Conservation (phyloP, 345 rosid species). For the Sapria himalayana region DNA sequence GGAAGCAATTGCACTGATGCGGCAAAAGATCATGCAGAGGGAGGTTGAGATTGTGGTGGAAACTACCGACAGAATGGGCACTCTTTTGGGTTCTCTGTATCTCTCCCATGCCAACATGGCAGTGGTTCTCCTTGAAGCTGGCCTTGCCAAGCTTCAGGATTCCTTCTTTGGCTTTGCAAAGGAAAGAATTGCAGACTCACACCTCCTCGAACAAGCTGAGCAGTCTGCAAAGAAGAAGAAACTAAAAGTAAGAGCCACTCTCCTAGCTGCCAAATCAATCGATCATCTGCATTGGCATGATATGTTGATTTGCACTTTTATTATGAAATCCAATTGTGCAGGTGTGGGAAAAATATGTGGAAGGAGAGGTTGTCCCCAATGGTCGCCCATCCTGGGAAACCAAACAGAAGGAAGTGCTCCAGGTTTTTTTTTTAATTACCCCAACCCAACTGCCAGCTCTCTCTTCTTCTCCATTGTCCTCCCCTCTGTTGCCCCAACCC, state of each 20-base stretch:
- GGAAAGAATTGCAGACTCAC: constrained; percentile 64
- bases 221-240: constrained; percentile 68
- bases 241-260: constrained; percentile 37
- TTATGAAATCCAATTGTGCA: too few relatives aligned
- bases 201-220: constrained; percentile 80
- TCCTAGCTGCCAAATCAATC: too few relatives aligned
- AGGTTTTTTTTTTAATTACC: constrained; percentile 20
- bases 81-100: constrained; percentile 94
- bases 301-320: too few relatives aligned
- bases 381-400: constrained; percentile 45
- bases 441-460: background rate
- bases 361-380: constrained; percentile 74
- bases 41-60: constrained; percentile 96
- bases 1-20: constrained; percentile 86
- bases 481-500: too few relatives aligned
- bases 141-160: constrained; percentile 76
- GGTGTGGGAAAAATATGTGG: constrained; percentile 97
- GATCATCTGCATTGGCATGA: too few relatives aligned
- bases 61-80: constrained; percentile 84
- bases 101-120: constrained; percentile 64
- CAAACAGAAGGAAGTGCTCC: constrained; percentile 71
- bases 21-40: constrained; percentile 87
- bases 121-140: constrained; percentile 64
- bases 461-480: background rate
- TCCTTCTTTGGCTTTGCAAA: constrained; percentile 67